Evolutionary conservation across 805 yeast species (phyloP).

Genomic region (Wickerhamomyces ciferrii): DNA sequence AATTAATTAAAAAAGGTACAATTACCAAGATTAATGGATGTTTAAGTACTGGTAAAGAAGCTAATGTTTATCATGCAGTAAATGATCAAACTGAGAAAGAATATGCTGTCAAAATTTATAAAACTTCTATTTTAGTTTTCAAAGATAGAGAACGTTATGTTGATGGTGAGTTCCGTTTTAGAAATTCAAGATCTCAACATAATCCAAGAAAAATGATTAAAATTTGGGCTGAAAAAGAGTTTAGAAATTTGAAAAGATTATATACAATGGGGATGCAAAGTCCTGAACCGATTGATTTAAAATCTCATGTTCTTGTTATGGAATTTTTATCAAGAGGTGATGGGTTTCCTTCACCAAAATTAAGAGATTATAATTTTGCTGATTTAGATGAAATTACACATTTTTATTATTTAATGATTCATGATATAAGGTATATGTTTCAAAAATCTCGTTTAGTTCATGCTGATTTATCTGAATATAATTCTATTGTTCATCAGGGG

Average conservation of each 20-base stretch:
- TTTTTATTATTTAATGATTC: constrained; percentile 73
- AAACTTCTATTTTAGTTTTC: constrained; percentile 94
- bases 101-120: constrained; percentile 88
- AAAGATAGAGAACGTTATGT: constrained; percentile 95
- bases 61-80: constrained; percentile 89
- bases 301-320: constrained; percentile 91
- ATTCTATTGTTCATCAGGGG: constrained; percentile 77
- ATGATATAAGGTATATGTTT: constrained; percentile 82
- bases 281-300: constrained; percentile 87
- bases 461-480: constrained; percentile 95
- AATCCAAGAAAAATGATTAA: constrained; percentile 97
- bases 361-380: constrained; percentile 76
- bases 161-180: constrained; percentile 90
- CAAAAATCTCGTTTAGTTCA: constrained; percentile 88
- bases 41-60: constrained; percentile 95
- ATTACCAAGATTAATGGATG: constrained; percentile 89
- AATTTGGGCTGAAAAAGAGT: constrained; percentile 98
- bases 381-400: constrained; percentile 59
- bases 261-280: constrained; percentile 79
- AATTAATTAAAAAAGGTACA: constrained; percentile 77
- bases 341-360: constrained; percentile 88
- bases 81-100: constrained; percentile 42
- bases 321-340: constrained; percentile 74
- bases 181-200: constrained; percentile 79
- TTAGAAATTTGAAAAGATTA: constrained; percentile 83